phyloP scores from a whole-genome alignment of 1,284 basidiomycete species.

The Puccinia sorghi region DNA sequence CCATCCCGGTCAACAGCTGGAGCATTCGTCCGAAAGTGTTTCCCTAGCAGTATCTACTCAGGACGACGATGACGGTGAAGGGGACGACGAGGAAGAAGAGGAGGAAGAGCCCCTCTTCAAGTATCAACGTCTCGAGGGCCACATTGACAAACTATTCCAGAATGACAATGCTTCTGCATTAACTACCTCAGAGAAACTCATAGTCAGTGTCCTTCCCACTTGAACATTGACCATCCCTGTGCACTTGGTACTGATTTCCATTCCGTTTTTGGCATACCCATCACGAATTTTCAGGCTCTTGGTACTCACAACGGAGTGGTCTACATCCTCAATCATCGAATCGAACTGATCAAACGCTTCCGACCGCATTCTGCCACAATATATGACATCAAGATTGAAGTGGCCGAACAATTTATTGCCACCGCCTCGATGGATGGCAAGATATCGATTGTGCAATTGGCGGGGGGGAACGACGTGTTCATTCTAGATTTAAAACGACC shows the following conservation, averaged over 20 bases:
- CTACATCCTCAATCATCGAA: constrained; percentile 77
- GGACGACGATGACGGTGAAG: background rate
- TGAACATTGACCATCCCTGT: background rate
- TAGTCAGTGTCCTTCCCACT: constrained; percentile 63
- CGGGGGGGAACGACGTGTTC: constrained; percentile 71
- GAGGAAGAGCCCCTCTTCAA: constrained; percentile 68
- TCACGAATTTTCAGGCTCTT: constrained; percentile 62
- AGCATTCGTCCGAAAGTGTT: background rate
- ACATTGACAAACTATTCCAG: constrained; percentile 64
- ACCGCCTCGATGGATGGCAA: constrained; percentile 94
- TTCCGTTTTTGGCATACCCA: background rate
- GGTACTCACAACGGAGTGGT: constrained; percentile 91
- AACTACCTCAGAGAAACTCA: constrained; percentile 71
- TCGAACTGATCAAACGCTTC: constrained; percentile 83
- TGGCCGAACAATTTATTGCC: constrained; percentile 82
- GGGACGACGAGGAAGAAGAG: constrained; percentile 49
- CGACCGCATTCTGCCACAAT: constrained; percentile 89
- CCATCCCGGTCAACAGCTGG: background rate
- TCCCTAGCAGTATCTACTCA: background rate
- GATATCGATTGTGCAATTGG: constrained; percentile 82
- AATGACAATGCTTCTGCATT: constrained; percentile 69
- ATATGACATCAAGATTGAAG: constrained; percentile 80
- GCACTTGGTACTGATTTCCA: background rate
- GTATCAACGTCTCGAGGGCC: constrained; percentile 77
- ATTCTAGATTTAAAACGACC: constrained; percentile 90